Evolutionary conservation across 169 alveolate species (phyloP).

Genomic region (Cryptosporidium xiaoi): DNA sequence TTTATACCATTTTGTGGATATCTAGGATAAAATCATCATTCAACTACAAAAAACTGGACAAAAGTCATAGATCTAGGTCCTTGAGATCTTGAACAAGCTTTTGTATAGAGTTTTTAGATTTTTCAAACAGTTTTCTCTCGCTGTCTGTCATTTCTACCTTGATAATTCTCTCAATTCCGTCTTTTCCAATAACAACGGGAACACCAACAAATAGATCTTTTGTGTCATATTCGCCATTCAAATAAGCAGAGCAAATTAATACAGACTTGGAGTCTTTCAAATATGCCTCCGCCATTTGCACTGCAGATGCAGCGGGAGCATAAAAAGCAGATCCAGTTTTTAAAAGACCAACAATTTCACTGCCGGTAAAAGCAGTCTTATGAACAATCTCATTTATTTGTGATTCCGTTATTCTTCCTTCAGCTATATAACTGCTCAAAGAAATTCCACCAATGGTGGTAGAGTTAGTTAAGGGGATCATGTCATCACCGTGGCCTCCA

Average conservation of each 20-base stretch:
- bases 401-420: constrained; percentile 73
- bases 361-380: constrained; percentile 80
- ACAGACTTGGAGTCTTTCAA: constrained; percentile 83
- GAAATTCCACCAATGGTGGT: constrained; percentile 84
- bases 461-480: constrained; percentile 84
- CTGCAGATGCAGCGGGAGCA: constrained; percentile 83
- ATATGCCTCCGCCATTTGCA: constrained; percentile 81
- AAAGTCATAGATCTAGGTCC: constrained; percentile 13
- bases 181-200: constrained; percentile 86
- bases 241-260: constrained; percentile 85
- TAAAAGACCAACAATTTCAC: constrained; percentile 79
- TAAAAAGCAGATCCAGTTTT: constrained; percentile 81
- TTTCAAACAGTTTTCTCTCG: constrained; percentile 80
- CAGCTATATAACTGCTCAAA: constrained; percentile 76
- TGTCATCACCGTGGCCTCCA: constrained; percentile 91
- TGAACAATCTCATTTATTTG: constrained; percentile 80
- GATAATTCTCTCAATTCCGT: constrained; percentile 86
- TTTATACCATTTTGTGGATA: too few relatives aligned
- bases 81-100: constrained; percentile 33
- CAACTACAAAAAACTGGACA: too few relatives aligned
- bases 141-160: constrained; percentile 79
- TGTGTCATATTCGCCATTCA: constrained; percentile 87
- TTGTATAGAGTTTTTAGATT: constrained; percentile 74
- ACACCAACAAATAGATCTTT: constrained; percentile 85
- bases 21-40: too few relatives aligned